Evolutionary conservation across 345 rosid species (phyloP).

Genomic region (Theobroma cacao): DNA sequence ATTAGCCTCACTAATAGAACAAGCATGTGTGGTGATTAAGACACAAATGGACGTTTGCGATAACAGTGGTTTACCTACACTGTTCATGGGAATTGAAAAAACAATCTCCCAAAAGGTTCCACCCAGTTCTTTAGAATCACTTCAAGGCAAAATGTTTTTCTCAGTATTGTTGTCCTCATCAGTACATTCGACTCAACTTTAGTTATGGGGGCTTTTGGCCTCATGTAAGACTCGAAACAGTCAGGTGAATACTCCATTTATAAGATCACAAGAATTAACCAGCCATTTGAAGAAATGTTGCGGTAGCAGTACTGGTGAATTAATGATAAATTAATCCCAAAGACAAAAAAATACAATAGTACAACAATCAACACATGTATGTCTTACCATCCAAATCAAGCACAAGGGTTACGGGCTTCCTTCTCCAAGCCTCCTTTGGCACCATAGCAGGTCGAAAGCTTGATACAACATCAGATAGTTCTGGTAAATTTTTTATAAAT

Average conservation of each 20-base stretch:
- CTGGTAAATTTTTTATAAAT: slow-evolving; percentile 71
- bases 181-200: neutral
- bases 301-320: neutral
- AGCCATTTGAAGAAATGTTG: slow-evolving; percentile 4
- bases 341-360: neutral
- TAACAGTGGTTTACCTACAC: neutral
- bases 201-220: neutral
- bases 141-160: neutral
- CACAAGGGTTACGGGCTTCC: slow-evolving; percentile 70
- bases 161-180: neutral
- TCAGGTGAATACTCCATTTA: neutral
- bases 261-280: neutral
- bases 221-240: neutral
- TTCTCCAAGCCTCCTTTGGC: slow-evolving; percentile 43
- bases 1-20: neutral
- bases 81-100: neutral
- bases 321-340: neutral
- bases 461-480: slow-evolving; percentile 70
- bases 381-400: slow-evolving; percentile 95
- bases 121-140: neutral
- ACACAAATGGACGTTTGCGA: neutral
- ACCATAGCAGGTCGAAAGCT: slow-evolving; percentile 41
- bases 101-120: neutral
- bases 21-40: neutral
- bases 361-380: neutral